Evolutionary conservation across 768 basidiomycete genomes (phyloP).

Genomic region (Boletus vinaceobasis): DNA sequence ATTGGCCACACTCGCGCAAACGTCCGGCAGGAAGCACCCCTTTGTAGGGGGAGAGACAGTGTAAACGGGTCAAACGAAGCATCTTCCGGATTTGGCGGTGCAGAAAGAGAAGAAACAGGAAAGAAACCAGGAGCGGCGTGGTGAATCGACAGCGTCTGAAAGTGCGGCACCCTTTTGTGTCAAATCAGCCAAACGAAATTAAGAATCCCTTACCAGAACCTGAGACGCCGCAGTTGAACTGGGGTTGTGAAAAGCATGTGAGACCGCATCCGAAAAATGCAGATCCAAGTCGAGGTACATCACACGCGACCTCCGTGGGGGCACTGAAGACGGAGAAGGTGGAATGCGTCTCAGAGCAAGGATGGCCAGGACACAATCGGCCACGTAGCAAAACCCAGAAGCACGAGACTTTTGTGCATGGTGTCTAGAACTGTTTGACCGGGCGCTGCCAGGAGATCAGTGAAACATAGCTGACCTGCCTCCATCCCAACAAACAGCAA

Average conservation of each 20-base stretch:
- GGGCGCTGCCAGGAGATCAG: not conserved
- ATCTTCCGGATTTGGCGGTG: constrained; percentile 40
- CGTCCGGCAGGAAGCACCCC: constrained; percentile 65
- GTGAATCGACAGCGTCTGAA: constrained; percentile 81
- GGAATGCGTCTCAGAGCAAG: constrained; percentile 55
- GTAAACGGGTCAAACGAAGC: constrained; percentile 54
- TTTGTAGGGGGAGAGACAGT: constrained; percentile 72
- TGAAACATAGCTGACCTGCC: constrained; percentile 52
- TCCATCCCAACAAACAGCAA: constrained; percentile 89
- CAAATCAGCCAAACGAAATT: not conserved
- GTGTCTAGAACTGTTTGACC: constrained; percentile 47
- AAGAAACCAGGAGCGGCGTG: constrained; percentile 83
- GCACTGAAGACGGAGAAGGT: constrained; percentile 11
- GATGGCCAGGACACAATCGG: constrained; percentile 82
- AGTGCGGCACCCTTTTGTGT: not conserved
- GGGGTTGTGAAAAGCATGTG: constrained; percentile 62
- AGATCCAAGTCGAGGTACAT: constrained; percentile 94
- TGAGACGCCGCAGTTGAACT: constrained; percentile 37
- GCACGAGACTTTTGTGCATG: constrained; percentile 78
- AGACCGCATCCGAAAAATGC: constrained; percentile 88
- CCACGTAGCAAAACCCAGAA: constrained; percentile 92
- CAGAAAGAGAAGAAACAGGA: constrained; percentile 55
- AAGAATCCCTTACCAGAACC: constrained; percentile 40
- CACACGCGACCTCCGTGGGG: constrained; percentile 49
- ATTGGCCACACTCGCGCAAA: constrained; percentile 62